Conservation (phyloP, 1,284 basidiomycete species). For the Violaceomyces palustris region DNA sequence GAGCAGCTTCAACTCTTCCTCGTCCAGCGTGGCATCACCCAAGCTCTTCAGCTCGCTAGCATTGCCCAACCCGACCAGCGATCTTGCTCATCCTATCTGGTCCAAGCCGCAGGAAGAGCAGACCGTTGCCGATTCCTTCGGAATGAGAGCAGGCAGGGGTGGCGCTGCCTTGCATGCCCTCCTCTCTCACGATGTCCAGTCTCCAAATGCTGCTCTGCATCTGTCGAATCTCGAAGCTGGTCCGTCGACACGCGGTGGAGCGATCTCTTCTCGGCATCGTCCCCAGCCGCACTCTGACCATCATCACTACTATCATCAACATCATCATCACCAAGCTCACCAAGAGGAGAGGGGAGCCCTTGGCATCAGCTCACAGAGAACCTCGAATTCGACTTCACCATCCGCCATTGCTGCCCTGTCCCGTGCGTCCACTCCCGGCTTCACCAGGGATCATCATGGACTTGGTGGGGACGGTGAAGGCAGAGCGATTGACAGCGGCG, state of each 20-base stretch:
- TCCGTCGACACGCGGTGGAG: neutral
- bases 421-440: too few relatives aligned
- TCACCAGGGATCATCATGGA: too few relatives aligned
- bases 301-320: too few relatives aligned
- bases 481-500: constrained; percentile 1
- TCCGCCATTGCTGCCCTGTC: too few relatives aligned
- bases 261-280: constrained; percentile 9
- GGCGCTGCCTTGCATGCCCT: neutral
- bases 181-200: neutral
- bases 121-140: too few relatives aligned
- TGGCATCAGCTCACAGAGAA: neutral
- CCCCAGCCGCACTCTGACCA: too few relatives aligned
- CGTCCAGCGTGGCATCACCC: too few relatives aligned
- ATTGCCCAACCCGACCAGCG: constrained; percentile 9
- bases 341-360: constrained; percentile 3
- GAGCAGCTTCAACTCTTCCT: too few relatives aligned
- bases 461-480: neutral
- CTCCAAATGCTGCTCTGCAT: neutral
- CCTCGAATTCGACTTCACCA: neutral
- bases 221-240: neutral
- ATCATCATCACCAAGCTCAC: too few relatives aligned
- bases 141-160: neutral
- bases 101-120: constrained; percentile 3
- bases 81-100: constrained; percentile 19
- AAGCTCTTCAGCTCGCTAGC: constrained; percentile 21